Base-by-base conservation (phyloP, 768 basidiomycete genomes). In the Macrolepiota albuminosa region DNA sequence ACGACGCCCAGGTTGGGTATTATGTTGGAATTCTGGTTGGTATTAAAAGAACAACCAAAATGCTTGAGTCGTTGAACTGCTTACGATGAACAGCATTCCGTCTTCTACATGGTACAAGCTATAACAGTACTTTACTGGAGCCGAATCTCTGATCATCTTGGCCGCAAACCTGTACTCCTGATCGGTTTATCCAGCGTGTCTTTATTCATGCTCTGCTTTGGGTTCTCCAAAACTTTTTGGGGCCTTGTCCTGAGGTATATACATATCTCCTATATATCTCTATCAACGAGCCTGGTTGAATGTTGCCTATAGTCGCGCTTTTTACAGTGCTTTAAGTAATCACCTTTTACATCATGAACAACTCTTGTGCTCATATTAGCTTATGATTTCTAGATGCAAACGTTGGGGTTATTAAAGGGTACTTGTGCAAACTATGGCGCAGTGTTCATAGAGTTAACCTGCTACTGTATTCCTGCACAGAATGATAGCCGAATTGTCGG, bases 21-120 rank as follows among this genome's bases (percentile, higher is more conserved):
- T 93, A 91, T 74, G 87, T 89, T 57, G 90, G 90, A 18, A 65
- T 90, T 10, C 73, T 92, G 81, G 89, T 89, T 26, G 37, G 80
- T 69, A 18, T 4, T 18, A 46, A 10, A 26, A 48, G 16, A 11
- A 1, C 5, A n/a, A 4, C 8, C 29, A 4, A 47, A 37, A 21
- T 6, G 5, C 11, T 24, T 7, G 14, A 47, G 45, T 37, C 11
- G 7, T 47, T 36, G n/a, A 43, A 34, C 13, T 24, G 24, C 33
- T 36, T 56, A 11, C 18, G 1, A 8, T 6, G 6, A 39, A 49
- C 61, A 92, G 90, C 84, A 89, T 78, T 91, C 90, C 0, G 64
- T 89, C 13, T 92, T 90, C 73, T 92, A 85, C 63, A 75, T 87
- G 24, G 84, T 87, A 0, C 86, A 91, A 72, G 88, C 87, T 0